Base-by-base conservation (phyloP, 2,329 filamentous ascomycete genomes). In the Ophiostoma sp. region DNA sequence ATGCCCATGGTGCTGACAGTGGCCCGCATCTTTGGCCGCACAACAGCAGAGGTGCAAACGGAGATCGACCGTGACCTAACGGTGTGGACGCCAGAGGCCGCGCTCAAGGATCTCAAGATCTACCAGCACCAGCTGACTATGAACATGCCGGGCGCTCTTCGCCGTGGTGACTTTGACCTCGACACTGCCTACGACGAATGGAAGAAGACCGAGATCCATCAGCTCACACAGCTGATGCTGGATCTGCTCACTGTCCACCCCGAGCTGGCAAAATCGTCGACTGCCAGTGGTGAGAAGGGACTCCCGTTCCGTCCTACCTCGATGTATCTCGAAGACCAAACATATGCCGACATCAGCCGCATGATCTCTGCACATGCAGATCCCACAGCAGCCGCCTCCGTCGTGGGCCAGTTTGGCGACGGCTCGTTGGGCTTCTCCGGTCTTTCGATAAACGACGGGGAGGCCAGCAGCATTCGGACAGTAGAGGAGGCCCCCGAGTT, bases 1-100 rank as follows among this genome's bases (percentile, higher is more conserved):
- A 99, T 99, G 95, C 89, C 89, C 49, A 85, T 97, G 79, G 95
- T 97, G 41, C 89, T 95, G 76, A 86, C 89, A 47, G 93, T 99
- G 40, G 91, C 90, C 66, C 89, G 85, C 74, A 91, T 97, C 71
- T 99, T 98, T 78, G 90, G 90, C 62, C 83, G 94, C 69, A 87
- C 88, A 60, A 87, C 90, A 72, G 87, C 88, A 1, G 88, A 95
- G 73, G 89, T 93, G 5, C 95, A 99, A 79, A 85, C 86, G 60
- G 93, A 97, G 74, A 91, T 99, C 75, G 90, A 96, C 77, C 85
- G 87, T 65, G 87, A 96, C 77, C 90, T 89, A 73, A 83, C 87
- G 5, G 78, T 86, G 1, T 99, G 95, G 95, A 97, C 92, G 0
- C 93, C 96, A 76, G 92, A 94, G 76, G 92, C 92, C 55, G 95